Conservation (phyloP, 805 yeast species). For the Metschnikowia sp. region DNA sequence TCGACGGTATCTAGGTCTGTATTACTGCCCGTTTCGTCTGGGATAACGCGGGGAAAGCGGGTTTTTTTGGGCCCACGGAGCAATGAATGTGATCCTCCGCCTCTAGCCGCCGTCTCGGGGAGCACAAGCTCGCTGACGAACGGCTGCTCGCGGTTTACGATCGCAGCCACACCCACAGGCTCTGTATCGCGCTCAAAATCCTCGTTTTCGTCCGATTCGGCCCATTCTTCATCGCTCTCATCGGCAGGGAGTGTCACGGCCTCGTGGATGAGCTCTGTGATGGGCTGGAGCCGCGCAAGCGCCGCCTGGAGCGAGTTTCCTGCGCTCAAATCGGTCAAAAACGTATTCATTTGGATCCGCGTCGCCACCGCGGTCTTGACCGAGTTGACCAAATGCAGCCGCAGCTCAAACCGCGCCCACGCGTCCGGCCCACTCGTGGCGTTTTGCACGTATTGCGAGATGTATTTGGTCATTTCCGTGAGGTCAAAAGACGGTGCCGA, state of each 20-base stretch:
- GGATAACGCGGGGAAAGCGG: conserved; percentile 7
- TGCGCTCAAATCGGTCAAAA: conserved; percentile 37
- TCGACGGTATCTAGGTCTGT: conserved; percentile 25
- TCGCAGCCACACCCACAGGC: conserved; percentile 53
- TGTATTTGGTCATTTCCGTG: conserved; percentile 29
- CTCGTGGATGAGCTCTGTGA: conserved; percentile 43
- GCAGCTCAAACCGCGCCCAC: conserved; percentile 16
- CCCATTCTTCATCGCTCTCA: conserved; percentile 16
- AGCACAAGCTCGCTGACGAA: conserved; percentile 49
- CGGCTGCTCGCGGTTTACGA: conserved; percentile 47
- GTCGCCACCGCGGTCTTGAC: conserved; percentile 39
- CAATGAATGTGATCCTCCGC: conserved; percentile 5
- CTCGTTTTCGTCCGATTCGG: conserved; percentile 26
- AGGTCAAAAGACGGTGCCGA: conserved; percentile 24
- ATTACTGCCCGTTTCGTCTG: conserved; percentile 14
- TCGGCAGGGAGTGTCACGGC: conserved; percentile 50
- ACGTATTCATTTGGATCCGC: conserved; percentile 40
- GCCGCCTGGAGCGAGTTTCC: conserved; percentile 53
- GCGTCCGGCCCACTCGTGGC: conserved; percentile 8
- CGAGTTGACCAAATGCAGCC: conserved; percentile 24
- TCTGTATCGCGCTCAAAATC: conserved; percentile 31
- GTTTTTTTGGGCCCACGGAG: conserved; percentile 6
- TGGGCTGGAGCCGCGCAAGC: conserved; percentile 48
- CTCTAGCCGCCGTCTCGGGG: conserved; percentile 36
- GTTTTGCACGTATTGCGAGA: conserved; percentile 24